Conservation (phyloP, 2,329 filamentous ascomycete genomes). For the Ceratocystis harringtonii region DNA sequence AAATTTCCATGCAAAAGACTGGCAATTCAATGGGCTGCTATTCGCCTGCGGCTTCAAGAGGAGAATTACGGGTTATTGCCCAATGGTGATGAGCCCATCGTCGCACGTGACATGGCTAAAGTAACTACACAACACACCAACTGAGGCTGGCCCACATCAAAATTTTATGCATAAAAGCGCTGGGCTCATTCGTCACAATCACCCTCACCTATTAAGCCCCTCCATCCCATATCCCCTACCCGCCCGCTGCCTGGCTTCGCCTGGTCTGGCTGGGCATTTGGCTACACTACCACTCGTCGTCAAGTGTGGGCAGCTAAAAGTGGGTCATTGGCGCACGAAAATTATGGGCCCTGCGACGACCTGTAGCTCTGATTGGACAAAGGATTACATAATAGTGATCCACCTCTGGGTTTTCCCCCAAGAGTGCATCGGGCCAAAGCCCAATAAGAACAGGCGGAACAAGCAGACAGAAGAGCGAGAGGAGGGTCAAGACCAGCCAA, state of each 20-base stretch:
- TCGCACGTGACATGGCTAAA: too few relatives aligned
- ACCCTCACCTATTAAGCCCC: neutral
- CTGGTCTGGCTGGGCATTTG: neutral
- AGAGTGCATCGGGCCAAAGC: constrained; percentile 4
- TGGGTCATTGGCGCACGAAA: constrained; percentile 15
- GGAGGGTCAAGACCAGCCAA: neutral
- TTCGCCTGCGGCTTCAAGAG: too few relatives aligned
- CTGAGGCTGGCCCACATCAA: too few relatives aligned
- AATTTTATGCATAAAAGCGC: too few relatives aligned
- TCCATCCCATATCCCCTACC: neutral
- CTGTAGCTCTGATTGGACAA: constrained; percentile 5
- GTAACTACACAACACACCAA: too few relatives aligned
- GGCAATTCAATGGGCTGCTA: too few relatives aligned
- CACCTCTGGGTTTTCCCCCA: constrained; percentile 5
- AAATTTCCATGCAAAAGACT: neutral
- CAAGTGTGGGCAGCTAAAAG: constrained; percentile 15
- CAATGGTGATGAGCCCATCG: too few relatives aligned
- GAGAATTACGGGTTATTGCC: too few relatives aligned
- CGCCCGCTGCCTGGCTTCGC: neutral
- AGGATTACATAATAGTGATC: constrained; percentile 6
- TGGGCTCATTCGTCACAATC: too few relatives aligned
- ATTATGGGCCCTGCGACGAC: constrained; percentile 5
- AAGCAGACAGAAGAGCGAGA: neutral
- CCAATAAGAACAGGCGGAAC: constrained; percentile 1
- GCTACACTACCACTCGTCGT: constrained; percentile 9